Evolutionary conservation across 2,329 filamentous ascomycete species (phyloP).

Genomic region (Apiospora saccharicola): DNA sequence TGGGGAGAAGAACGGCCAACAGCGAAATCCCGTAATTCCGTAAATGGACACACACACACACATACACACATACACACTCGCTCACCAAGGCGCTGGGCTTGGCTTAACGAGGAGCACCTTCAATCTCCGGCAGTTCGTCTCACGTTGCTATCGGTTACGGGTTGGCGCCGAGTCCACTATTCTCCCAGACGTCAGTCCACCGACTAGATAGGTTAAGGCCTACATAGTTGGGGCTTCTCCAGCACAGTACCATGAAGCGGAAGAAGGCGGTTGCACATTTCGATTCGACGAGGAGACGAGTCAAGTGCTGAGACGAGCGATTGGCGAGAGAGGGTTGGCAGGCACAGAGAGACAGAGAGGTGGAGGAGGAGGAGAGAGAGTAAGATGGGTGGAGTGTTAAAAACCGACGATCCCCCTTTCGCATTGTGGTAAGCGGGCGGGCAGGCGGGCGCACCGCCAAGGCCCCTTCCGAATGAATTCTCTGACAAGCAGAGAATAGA

Average conservation of each 20-base stretch:
- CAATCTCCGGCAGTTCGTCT: conserved; percentile 20
- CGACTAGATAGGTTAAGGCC: neutral
- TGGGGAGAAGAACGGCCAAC: neutral
- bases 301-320: neutral
- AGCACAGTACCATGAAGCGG: conserved; percentile 6
- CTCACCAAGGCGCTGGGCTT: neutral
- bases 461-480: neutral
- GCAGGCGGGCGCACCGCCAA: conserved; percentile 9
- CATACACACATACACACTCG: neutral
- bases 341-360: neutral
- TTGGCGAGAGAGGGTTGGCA: neutral
- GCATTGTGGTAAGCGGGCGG: neutral
- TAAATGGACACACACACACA: neutral
- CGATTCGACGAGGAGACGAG: neutral
- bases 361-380: neutral
- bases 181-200: conserved; percentile 3
- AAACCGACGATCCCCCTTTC: neutral
- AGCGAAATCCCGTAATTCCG: conserved; percentile 18
- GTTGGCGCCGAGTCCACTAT: conserved; percentile 16
- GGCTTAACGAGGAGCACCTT: conserved; percentile 1
- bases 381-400: neutral
- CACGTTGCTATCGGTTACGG: conserved; percentile 7
- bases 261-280: neutral
- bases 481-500: neutral
- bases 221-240: conserved; percentile 5